Percentiles rank a stretch among this genome's conserved stretches.
phyloP scores from a whole-genome alignment of 306 rosid genomes.

The Cajanus cajan region DNA sequence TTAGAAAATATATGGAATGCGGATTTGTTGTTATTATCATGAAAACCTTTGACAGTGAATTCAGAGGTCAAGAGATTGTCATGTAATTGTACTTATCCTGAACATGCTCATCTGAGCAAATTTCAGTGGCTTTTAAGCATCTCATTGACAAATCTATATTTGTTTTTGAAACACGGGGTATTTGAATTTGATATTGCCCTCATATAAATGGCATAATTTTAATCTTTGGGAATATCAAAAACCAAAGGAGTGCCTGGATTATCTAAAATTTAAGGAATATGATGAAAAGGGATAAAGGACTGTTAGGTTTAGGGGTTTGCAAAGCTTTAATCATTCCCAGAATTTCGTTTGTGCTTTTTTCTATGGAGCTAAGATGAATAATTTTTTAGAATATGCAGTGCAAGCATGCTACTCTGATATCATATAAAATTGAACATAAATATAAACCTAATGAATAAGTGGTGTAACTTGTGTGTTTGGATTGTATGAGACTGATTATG shows the following conservation, averaged over 20 bases:
- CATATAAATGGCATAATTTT: background rate
- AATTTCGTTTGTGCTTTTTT: background rate
- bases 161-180: background rate
- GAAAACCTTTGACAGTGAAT: background rate
- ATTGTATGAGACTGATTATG: background rate
- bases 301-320: background rate
- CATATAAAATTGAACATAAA: background rate
- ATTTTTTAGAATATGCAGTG: background rate
- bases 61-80: background rate
- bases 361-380: background rate
- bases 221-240: background rate
- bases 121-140: background rate
- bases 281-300: slow-evolving; percentile 7
- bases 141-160: background rate
- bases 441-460: background rate
- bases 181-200: background rate
- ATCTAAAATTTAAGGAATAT: background rate
- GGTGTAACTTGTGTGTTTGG: background rate
- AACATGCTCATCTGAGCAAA: background rate
- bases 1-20: background rate
- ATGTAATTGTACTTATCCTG: background rate
- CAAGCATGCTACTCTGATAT: background rate
- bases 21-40: background rate
- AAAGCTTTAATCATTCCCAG: background rate
- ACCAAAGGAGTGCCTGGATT: background rate